Conservation (phyloP, 1,284 basidiomycete species). For the Leccinum subfulvum region DNA sequence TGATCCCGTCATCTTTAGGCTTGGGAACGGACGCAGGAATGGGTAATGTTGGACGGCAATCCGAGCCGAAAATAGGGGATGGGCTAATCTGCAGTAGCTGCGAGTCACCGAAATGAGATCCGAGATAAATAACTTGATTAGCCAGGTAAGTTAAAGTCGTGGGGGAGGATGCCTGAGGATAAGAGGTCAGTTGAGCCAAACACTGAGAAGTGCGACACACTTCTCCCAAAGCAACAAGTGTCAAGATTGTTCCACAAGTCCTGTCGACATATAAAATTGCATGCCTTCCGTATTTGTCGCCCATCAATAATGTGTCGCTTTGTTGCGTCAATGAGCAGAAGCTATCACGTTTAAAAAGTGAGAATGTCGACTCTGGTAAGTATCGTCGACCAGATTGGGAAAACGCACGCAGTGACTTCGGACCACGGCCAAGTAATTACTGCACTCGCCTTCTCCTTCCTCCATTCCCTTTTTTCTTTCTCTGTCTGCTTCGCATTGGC, state of each 20-base stretch:
- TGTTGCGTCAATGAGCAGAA: slow-evolving; percentile 48
- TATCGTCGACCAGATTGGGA: slow-evolving; percentile 6
- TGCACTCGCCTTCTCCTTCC: slow-evolving; percentile 51
- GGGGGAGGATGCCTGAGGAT: slow-evolving; percentile 67
- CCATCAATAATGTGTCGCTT: slow-evolving; percentile 59
- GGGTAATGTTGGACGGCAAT: slow-evolving; percentile 44
- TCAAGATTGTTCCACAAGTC: slow-evolving; percentile 42
- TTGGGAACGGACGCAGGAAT: slow-evolving; percentile 48
- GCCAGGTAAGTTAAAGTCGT: slow-evolving; percentile 78
- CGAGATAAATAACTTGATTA: slow-evolving; percentile 73
- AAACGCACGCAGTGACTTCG: slow-evolving; percentile 57
- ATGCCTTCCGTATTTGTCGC: slow-evolving; percentile 77
- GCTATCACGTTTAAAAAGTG: slow-evolving; percentile 34
- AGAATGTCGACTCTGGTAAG: not conserved
- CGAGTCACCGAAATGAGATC: slow-evolving; percentile 83
- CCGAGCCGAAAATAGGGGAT: slow-evolving; percentile 42
- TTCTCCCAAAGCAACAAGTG: slow-evolving; percentile 70
- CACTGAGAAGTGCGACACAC: slow-evolving; percentile 39
- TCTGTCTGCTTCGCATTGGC: slow-evolving; percentile 54
- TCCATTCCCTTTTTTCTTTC: slow-evolving; percentile 49
- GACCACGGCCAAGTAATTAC: slow-evolving; percentile 72
- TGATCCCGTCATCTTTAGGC: slow-evolving; percentile 39
- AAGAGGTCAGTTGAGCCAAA: slow-evolving; percentile 4
- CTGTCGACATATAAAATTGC: slow-evolving; percentile 59
- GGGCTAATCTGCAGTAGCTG: slow-evolving; percentile 66